Conservation (phyloP, 1,284 basidiomycete genomes). For the Gymnopus androsaceus region DNA sequence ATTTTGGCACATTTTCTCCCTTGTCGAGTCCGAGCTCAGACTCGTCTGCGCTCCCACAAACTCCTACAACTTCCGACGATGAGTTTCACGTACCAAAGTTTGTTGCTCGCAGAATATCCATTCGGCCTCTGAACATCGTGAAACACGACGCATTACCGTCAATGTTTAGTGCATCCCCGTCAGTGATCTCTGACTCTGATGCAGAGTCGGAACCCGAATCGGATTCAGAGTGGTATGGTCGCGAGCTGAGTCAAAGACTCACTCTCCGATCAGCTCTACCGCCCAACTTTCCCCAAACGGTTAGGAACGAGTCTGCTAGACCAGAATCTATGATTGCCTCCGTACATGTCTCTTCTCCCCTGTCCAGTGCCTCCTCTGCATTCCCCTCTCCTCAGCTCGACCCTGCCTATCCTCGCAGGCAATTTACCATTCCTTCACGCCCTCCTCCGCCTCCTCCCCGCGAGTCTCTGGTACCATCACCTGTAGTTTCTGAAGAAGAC, state of each 20-base stretch:
- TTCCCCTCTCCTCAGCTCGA: conserved; percentile 28
- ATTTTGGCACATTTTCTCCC: conserved; percentile 27
- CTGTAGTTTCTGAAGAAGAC: conserved; percentile 1
- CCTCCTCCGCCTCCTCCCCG: conserved; percentile 32
- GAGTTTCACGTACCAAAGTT: conserved; percentile 29
- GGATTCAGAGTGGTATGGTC: conserved; percentile 43
- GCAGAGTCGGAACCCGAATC: conserved; percentile 35
- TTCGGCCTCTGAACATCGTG: conserved; percentile 40
- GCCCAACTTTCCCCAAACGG: conserved; percentile 23
- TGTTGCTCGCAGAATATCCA: conserved; percentile 32
- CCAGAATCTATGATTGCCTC: conserved; percentile 37
- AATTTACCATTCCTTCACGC: conserved; percentile 30
- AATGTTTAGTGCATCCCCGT: conserved; percentile 13
- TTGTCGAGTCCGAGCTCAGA: conserved; percentile 36
- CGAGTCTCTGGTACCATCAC: conserved; percentile 20
- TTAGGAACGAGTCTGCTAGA: conserved; percentile 23
- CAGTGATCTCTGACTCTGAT: conserved; percentile 19
- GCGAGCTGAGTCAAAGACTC: conserved; percentile 39
- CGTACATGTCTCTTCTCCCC: conserved; percentile 9
- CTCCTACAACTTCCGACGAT: conserved; percentile 42
- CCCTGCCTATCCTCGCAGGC: conserved; percentile 25
- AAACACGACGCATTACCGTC: conserved; percentile 30
- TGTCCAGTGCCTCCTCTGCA: conserved; percentile 19
- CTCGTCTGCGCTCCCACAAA: conserved; percentile 35
- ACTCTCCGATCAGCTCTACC: conserved; percentile 32